Evolutionary conservation across 2,329 filamentous ascomycete genomes (phyloP).

Genomic region (Dactylonectria macrodidyma): DNA sequence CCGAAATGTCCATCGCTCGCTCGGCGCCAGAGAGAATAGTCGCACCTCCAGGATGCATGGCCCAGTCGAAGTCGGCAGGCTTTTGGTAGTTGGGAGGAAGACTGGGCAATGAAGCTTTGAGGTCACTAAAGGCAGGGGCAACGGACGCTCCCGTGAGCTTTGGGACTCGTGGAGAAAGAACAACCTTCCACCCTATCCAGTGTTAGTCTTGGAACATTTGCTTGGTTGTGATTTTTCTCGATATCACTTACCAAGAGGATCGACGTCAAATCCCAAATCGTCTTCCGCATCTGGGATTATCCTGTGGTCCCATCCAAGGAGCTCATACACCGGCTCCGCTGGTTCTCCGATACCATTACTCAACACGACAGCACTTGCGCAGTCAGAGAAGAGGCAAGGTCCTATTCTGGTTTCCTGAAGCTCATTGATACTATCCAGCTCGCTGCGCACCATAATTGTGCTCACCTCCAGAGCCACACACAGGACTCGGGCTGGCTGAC

Average conservation of each 20-base stretch:
- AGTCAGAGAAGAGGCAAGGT: conserved; percentile 78
- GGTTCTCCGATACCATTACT: conserved; percentile 72
- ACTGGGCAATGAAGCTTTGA: conserved; percentile 63
- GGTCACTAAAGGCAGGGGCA: conserved; percentile 66
- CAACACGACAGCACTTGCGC: conserved; percentile 75
- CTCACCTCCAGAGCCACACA: conserved; percentile 76
- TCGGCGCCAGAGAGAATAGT: conserved; percentile 77
- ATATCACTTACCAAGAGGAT: conserved; percentile 67
- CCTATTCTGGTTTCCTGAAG: conserved; percentile 75
- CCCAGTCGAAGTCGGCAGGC: conserved; percentile 78
- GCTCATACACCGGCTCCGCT: conserved; percentile 66
- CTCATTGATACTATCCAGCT: conserved; percentile 74
- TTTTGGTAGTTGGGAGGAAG: conserved; percentile 61
- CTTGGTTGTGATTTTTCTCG: not conserved
- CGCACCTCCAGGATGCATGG: conserved; percentile 78
- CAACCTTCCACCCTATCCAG: conserved; percentile 73
- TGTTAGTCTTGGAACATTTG: conserved; percentile 33
- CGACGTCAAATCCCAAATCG: conserved; percentile 76
- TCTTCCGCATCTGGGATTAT: conserved; percentile 73
- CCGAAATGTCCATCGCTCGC: conserved; percentile 67
- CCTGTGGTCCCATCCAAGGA: conserved; percentile 77
- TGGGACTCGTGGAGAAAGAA: conserved; percentile 74
- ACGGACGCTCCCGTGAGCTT: conserved; percentile 68
- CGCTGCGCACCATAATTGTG: conserved; percentile 74
- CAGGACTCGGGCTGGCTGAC: conserved; percentile 73